Evolutionary conservation across 2,329 filamentous ascomycete genomes (phyloP).

Genomic region (Ophiobolus disseminans): DNA sequence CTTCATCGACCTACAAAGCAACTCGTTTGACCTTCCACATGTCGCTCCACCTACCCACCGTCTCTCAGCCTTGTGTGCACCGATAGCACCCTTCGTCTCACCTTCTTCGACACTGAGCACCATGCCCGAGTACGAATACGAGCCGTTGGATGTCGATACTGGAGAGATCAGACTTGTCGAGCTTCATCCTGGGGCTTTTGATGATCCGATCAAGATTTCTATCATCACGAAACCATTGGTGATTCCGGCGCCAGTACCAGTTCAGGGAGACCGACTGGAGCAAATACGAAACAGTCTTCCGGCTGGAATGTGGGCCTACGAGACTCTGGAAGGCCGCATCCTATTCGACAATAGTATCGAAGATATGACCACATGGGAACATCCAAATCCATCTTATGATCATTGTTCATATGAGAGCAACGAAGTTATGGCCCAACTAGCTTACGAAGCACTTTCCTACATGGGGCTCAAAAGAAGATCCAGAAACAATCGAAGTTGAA

Average conservation of each 20-base stretch:
- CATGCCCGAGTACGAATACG: slow-evolving; percentile 5
- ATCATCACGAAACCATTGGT: background rate
- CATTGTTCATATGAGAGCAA: background rate
- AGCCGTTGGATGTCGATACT: background rate
- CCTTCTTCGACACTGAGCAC: background rate
- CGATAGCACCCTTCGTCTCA: background rate
- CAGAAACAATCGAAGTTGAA: too few relatives aligned
- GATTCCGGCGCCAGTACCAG: background rate
- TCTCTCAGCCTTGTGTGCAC: background rate
- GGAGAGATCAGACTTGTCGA: slow-evolving; percentile 5
- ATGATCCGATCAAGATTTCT: slow-evolving; percentile 2
- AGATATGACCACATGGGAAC: background rate
- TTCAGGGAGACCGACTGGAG: background rate
- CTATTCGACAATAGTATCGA: background rate
- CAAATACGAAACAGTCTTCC: background rate
- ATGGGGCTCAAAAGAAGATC: too few relatives aligned
- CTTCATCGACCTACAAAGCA: too few relatives aligned
- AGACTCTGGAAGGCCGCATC: slow-evolving; percentile 1
- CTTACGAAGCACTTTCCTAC: slow-evolving; percentile 10
- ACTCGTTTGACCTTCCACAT: too few relatives aligned
- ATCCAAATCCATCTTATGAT: background rate
- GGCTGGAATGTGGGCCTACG: background rate
- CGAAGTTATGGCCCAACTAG: background rate
- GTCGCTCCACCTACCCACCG: too few relatives aligned
- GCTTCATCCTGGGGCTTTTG: slow-evolving; percentile 3